phyloP scores from a whole-genome alignment of 1,139 yeast species.

The Zhuliangozyma parablackwelliae region DNA sequence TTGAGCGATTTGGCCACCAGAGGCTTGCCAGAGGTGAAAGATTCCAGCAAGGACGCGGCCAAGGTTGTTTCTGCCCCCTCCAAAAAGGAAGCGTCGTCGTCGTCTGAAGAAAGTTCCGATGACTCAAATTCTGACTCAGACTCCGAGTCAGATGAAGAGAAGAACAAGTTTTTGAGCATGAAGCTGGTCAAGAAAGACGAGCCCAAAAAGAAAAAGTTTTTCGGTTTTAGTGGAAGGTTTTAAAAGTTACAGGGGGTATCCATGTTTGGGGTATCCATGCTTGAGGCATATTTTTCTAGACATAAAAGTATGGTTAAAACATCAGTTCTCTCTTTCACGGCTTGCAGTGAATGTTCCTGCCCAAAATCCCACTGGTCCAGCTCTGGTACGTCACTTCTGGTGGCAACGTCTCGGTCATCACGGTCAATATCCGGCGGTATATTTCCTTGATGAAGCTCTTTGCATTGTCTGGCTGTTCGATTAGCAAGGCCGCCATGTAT shows the following conservation, averaged over 20 bases:
- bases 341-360: slow-evolving; percentile 11
- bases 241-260: not conserved
- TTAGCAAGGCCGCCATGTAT: slow-evolving; percentile 40
- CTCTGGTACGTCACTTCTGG: slow-evolving; percentile 13
- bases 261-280: too few relatives aligned
- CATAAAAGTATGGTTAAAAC: too few relatives aligned
- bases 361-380: slow-evolving; percentile 15
- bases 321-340: not conserved
- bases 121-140: too few relatives aligned
- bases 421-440: slow-evolving; percentile 26
- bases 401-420: slow-evolving; percentile 13
- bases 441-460: slow-evolving; percentile 31
- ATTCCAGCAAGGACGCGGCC: slow-evolving; percentile 11
- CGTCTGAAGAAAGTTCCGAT: not conserved
- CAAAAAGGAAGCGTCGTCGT: too few relatives aligned
- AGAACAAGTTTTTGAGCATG: slow-evolving; percentile 21
- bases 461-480: slow-evolving; percentile 38
- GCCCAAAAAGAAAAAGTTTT: slow-evolving; percentile 7
- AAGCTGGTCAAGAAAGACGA: slow-evolving; percentile 3
- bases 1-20: slow-evolving; percentile 52
- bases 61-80: not conserved
- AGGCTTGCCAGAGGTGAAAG: slow-evolving; percentile 64
- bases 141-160: slow-evolving; percentile 21
- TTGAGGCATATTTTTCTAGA: too few relatives aligned
- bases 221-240: not conserved